These are phyloP conservation scores for Colletotrichum tropicicola DNA, from an alignment of 2,329 filamentous ascomycete species.

Conservation along the genomic window DNA sequence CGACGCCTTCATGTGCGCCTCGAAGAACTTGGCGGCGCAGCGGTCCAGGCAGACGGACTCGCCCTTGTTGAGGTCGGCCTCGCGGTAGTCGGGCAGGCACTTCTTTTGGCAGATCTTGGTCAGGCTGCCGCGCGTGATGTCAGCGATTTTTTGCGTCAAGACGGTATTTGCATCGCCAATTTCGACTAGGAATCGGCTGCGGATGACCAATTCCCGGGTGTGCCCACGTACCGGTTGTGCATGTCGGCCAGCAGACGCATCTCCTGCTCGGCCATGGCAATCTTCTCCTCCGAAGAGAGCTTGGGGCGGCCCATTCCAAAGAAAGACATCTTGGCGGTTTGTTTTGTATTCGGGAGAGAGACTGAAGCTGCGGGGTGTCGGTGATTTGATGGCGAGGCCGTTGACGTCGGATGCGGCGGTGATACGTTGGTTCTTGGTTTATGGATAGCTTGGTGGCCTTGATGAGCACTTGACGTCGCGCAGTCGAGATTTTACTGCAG, in stretches of 20 bases:
- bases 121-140: conserved; percentile 62
- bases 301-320: conserved; percentile 71
- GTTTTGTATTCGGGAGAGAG: neutral
- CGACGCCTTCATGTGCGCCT: conserved; percentile 96
- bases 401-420: neutral
- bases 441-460: conserved; percentile 1
- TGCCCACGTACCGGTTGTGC: conserved; percentile 83
- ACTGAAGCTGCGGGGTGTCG: neutral
- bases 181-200: too few species aligned
- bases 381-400: neutral
- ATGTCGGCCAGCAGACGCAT: conserved; percentile 98
- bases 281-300: conserved; percentile 95
- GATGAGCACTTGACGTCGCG: conserved; percentile 18
- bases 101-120: conserved; percentile 91
- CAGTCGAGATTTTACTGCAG: conserved; percentile 31
- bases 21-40: conserved; percentile 98
- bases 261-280: conserved; percentile 94
- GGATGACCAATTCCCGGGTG: neutral
- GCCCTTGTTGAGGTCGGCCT: conserved; percentile 97
- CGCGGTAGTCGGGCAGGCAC: conserved; percentile 95
- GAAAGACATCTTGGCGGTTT: conserved; percentile 50
- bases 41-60: conserved; percentile 98
- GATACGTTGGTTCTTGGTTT: conserved; percentile 2
- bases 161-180: neutral
- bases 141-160: neutral